Evolutionary conservation across 2,329 filamentous ascomycete species (phyloP).

Genomic region (Fusarium metavorans): DNA sequence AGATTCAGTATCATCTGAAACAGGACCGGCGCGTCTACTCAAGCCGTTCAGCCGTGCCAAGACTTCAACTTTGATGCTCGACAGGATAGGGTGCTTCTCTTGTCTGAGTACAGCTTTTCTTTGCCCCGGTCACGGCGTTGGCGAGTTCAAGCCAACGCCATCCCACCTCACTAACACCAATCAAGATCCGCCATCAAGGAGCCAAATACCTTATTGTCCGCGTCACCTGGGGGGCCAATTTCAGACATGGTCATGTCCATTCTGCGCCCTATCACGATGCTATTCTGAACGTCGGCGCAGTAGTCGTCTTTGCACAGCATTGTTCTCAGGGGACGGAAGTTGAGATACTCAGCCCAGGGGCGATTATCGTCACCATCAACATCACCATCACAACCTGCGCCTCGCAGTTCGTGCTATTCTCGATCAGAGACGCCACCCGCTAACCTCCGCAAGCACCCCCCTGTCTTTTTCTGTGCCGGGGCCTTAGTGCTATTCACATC

Average conservation of each 20-base stretch:
- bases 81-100: not conserved
- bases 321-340: not conserved
- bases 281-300: not conserved
- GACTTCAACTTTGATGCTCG: not conserved
- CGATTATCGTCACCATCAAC: not conserved
- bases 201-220: not conserved
- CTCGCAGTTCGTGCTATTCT: not conserved
- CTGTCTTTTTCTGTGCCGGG: not conserved
- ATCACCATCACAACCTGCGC: not conserved
- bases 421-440: not conserved
- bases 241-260: not conserved
- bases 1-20: slow-evolving; percentile 1
- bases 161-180: not conserved
- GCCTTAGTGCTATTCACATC: not conserved
- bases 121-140: not conserved
- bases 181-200: not conserved
- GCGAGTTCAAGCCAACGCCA: not conserved
- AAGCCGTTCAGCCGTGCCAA: not conserved
- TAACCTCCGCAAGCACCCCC: slow-evolving; percentile 9
- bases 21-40: not conserved
- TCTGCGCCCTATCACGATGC: not conserved
- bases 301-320: not conserved
- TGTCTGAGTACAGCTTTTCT: not conserved
- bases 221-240: not conserved
- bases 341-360: not conserved